Base-by-base conservation (phyloP, 768 basidiomycete species). In the Symmetrospora coprosmae region DNA sequence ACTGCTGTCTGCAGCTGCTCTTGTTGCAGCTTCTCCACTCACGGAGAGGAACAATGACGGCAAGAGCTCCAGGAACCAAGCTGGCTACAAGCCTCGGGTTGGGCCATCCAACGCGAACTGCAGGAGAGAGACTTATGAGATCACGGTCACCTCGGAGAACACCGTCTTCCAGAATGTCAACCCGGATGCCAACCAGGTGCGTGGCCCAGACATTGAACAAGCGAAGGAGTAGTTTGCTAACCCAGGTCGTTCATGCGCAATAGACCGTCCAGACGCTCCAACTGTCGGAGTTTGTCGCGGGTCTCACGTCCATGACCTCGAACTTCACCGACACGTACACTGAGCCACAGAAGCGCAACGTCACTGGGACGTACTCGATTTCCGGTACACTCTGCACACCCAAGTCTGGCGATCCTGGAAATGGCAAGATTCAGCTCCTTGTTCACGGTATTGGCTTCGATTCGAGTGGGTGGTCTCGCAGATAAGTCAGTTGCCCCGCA, bases 401-500 rank as follows among this genome's bases (percentile, higher is more conserved):
- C 28, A 63, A 28, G 9, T 52, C 48, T 13, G 46, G 50, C 4
- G 34, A 50, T 30, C 46, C 33, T 27, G 33, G 46, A 14, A 59
- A 59, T 16, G 49, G 62, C 35, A 33, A 64, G 4, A 46, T 65
- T 39, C 64, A 65, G 56, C 45, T 65, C 5, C 49, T 65, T n/a
- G 53, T 65, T n/a, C 64, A 65, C 31, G 64, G 64, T 16, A 37
- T 61, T 5, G 5, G 52, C 25, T 11, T 23, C 21, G 35, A 13
- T 53, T 46, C 25, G 11, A 17, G 23, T 16, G 13, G 11, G 23
- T 50, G 25, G 8, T 17, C 13, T 39, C 45, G 45, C 11, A 11
- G 45, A 16, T 25, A 45, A 9, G 8, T 13, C 23, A 48, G n/a
- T 50, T 4, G 7, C 27, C 17, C 28, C 28, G 50, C 17, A 58